A percentile compares a stretch with the other conserved stretches of the same genome.
phyloP scores from a whole-genome alignment of 106 monocot genomes.

The Platanthera guangdongensis region DNA sequence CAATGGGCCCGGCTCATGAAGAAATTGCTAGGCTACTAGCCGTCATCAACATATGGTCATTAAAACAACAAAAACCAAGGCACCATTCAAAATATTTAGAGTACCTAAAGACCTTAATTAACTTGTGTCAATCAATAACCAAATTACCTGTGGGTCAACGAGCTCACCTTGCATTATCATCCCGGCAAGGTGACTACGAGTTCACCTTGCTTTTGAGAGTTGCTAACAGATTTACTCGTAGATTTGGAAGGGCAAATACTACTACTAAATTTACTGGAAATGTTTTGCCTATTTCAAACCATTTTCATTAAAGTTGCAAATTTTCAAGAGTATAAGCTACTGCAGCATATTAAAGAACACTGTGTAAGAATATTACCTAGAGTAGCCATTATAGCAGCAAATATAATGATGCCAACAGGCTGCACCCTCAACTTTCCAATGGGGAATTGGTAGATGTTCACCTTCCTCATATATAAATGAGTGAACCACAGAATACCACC shows the following conservation, averaged over 20 bases:
- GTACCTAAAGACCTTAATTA: no score
- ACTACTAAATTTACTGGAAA: background rate
- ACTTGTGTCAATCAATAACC: no score
- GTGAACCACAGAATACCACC: slow-evolving; percentile 93
- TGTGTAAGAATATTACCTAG: slow-evolving; percentile 31
- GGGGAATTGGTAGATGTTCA: slow-evolving; percentile 76
- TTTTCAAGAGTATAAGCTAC: background rate
- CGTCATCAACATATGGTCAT: no score
- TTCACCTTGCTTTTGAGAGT: no score
- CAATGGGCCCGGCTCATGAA: no score
- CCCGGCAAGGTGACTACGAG: no score
- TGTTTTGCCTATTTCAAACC: background rate
- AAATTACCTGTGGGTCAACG: no score
- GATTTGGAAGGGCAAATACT: background rate
- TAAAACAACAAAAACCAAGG: no score
- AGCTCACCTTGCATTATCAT: no score
- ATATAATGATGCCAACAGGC: slow-evolving; percentile 81
- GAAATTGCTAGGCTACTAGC: no score
- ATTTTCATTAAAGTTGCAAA: background rate
- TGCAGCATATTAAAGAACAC: background rate
- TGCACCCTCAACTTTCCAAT: slow-evolving; percentile 85
- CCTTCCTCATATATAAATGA: slow-evolving; percentile 74
- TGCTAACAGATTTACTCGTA: background rate
- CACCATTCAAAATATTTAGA: no score
- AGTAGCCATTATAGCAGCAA: slow-evolving; percentile 87